Conservation (phyloP, 345 rosid species). For the Raphanus raphanistrum region DNA sequence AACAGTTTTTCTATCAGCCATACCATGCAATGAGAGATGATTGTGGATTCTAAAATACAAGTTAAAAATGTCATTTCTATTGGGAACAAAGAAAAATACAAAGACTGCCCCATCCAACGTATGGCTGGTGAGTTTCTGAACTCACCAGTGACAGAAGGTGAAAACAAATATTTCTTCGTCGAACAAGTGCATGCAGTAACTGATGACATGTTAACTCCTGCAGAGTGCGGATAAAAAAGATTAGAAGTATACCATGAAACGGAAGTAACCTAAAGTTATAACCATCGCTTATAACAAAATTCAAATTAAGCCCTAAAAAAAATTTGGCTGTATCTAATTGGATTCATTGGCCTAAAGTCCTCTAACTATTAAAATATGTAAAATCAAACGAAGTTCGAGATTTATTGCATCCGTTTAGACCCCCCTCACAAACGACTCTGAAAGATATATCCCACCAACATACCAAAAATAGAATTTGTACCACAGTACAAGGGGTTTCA, state of each 20-base stretch:
- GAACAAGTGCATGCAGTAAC: conserved; percentile 81
- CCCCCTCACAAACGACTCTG: conserved; percentile 15
- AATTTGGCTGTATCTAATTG: background rate
- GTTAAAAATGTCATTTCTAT: background rate
- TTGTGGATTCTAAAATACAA: background rate
- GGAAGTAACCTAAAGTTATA: conserved; percentile 21
- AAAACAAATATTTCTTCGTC: conserved; percentile 66
- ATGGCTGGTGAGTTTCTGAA: conserved; percentile 6
- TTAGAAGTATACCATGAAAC: conserved; percentile 3
- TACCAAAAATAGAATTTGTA: conserved; percentile 5
- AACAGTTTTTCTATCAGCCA: conserved; percentile 11
- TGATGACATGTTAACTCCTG: conserved; percentile 84
- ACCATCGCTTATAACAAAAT: conserved; percentile 13
- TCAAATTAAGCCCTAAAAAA: conserved; percentile 5
- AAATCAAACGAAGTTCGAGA: conserved; percentile 4
- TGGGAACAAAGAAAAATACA: conserved; percentile 19
- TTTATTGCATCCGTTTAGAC: conserved; percentile 11
- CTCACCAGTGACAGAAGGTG: conserved; percentile 89
- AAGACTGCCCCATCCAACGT: background rate
- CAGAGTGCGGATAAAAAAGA: conserved; percentile 6
- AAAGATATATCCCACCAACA: conserved; percentile 4
- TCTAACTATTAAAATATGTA: conserved; percentile 19
- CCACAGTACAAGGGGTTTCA: conserved; percentile 4
- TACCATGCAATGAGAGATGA: background rate
- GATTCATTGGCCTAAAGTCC: conserved; percentile 16